A percentile compares a stretch with the other conserved stretches of the same genome.
These are phyloP conservation scores for Lanmaoa rubissima DNA, from an alignment of 768 basidiomycete genomes.

Conservation along the genomic window DNA sequence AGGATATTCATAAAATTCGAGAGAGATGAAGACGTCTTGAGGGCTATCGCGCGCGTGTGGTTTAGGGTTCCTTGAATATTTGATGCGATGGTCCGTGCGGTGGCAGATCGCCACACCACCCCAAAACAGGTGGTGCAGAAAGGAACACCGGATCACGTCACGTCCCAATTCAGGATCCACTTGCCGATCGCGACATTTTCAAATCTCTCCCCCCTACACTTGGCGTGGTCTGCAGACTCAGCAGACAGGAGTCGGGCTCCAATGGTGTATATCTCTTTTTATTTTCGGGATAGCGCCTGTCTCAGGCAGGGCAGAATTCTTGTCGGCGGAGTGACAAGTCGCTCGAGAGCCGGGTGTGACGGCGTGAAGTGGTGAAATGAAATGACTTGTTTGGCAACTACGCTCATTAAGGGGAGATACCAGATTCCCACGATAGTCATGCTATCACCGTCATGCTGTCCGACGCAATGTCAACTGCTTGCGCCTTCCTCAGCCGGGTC, in stretches of 20 bases:
- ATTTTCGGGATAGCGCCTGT: background rate
- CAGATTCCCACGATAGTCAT: background rate
- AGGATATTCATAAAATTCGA: background rate
- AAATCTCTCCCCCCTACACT: slow-evolving; percentile 6
- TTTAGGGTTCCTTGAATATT: background rate
- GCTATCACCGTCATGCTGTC: background rate
- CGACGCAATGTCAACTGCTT: background rate
- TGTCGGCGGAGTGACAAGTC: no score
- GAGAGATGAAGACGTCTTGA: background rate
- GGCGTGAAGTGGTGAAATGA: background rate
- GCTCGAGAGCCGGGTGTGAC: background rate
- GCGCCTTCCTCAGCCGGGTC: background rate
- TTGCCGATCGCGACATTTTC: slow-evolving; percentile 32
- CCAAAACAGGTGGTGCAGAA: slow-evolving; percentile 13
- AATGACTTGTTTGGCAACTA: no score
- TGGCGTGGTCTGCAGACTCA: background rate
- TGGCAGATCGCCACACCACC: slow-evolving; percentile 24
- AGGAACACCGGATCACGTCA: slow-evolving; percentile 35
- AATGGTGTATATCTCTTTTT: background rate
- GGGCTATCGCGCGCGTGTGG: background rate
- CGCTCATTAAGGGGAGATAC: background rate
- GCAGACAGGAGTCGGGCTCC: background rate
- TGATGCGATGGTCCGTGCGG: slow-evolving; percentile 28
- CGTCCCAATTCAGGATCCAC: slow-evolving; percentile 22
- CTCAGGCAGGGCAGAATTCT: background rate